Evolutionary conservation across 2,329 filamentous ascomycete genomes (phyloP), one percentile per base, ranked within the genome.

Genomic region (Epichloe gansuensis): DNA sequence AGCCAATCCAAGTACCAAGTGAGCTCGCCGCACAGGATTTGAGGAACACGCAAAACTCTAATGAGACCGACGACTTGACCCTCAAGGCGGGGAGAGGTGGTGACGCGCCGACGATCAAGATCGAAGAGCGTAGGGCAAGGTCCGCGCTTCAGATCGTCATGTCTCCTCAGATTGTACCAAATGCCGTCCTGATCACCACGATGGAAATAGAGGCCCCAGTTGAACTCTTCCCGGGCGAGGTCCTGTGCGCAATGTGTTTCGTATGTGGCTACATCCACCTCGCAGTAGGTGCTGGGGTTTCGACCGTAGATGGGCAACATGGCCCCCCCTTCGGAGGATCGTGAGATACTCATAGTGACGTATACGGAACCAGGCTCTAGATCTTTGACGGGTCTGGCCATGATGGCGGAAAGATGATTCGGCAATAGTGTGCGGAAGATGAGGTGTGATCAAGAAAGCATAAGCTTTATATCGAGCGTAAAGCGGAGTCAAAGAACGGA

Each of bases 191-290:
- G 54, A 23, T 56, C 53, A 42, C 51, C 52, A 39, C 61, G 60
- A 49, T 68, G 63, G 54, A 60, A 65, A 56, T 68, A 69, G 46
- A 69, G 51, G n/a, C 64, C 66, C 66, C 66, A 68, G 56, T 60
- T 58, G 46, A 69, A 68, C 43, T 68, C 62, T 40, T 65, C 62
- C 5, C 54, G 55, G 4, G 53, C 59, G 21, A 54, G 49, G 23
- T 58, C 56, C 35, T 58, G 45, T 5, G 59, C 45, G n/a, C 56
- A 57, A 21, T 40, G 50, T 11, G 55, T 55, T 25, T 63, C 58
- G 42, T 63, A 55, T 4, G 50, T 53, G n/a, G 49, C 54, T 5
- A 55, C 49, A 23, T 54, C 53, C 6, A 61, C 51, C 34, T 54
- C 54, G n/a, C 41, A 23, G 6, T 54, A 50, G 5, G 53, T 15